Conservation (phyloP, 148 eudicot species). For the Camellia sinensis region DNA sequence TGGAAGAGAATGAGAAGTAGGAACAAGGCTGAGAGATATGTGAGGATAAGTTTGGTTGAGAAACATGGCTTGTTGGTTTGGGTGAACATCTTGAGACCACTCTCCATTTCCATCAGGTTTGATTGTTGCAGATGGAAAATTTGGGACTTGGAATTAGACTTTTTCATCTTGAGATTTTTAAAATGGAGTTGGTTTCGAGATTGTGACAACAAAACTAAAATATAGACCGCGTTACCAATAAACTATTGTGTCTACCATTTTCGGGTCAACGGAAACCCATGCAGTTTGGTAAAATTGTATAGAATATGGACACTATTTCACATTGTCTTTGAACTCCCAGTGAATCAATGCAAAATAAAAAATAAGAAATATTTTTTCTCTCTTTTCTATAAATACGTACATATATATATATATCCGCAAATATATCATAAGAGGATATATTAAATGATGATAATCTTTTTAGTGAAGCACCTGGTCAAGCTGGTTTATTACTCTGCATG, state of each 20-base stretch:
- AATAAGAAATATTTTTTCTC: no score
- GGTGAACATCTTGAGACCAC: conserved; percentile 1
- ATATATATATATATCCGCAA: no score
- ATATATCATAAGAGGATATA: background rate
- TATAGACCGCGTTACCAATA: background rate
- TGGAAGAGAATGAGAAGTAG: conserved; percentile 24
- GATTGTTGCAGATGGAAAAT: background rate
- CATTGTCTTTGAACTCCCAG: no score
- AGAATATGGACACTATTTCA: no score
- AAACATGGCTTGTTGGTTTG: conserved; percentile 5
- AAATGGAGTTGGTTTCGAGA: conserved; percentile 1
- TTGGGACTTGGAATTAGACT: background rate
- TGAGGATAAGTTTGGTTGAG: conserved; percentile 9
- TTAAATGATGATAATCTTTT: background rate
- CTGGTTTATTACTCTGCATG: background rate
- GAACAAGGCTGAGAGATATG: conserved; percentile 17
- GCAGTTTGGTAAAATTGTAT: background rate
- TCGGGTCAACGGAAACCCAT: conserved; percentile 8
- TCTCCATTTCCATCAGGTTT: conserved; percentile 18
- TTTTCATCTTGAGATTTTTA: background rate
- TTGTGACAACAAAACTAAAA: background rate
- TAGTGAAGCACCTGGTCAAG: background rate
- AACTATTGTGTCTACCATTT: background rate
- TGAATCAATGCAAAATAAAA: no score
- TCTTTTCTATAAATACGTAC: no score